A percentile compares a stretch with the other conserved stretches of the same genome.
Conservation (phyloP, 2,329 filamentous ascomycete genomes). For the Fusarium sp. region DNA sequence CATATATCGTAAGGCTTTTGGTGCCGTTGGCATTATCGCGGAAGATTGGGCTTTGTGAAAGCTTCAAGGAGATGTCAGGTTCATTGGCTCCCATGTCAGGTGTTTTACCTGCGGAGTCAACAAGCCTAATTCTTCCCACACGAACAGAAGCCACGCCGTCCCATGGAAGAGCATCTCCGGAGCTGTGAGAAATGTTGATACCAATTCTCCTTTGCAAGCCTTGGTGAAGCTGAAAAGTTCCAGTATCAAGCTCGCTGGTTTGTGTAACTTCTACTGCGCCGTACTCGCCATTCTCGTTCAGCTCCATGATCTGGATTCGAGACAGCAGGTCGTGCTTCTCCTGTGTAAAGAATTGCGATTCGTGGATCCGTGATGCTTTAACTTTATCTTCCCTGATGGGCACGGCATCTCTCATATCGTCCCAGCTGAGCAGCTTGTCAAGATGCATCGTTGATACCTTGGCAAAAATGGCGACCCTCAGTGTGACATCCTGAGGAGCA, state of each 20-base stretch:
- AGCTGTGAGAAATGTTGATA: conserved; percentile 90
- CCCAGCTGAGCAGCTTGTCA: conserved; percentile 97
- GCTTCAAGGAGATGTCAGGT: conserved; percentile 79
- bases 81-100: conserved; percentile 79
- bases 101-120: conserved; percentile 87
- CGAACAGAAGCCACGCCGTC: conserved; percentile 81
- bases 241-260: conserved; percentile 82
- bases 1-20: conserved; percentile 84
- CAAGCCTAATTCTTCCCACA: conserved; percentile 82
- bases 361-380: conserved; percentile 78
- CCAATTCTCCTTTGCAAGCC: conserved; percentile 89
- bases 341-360: conserved; percentile 92
- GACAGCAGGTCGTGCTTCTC: conserved; percentile 95
- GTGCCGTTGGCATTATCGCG: conserved; percentile 91
- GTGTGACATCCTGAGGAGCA: conserved; percentile 73
- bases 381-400: conserved; percentile 63
- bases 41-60: conserved; percentile 81
- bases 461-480: conserved; percentile 92
- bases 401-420: conserved; percentile 90
- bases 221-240: conserved; percentile 94
- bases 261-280: conserved; percentile 93
- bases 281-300: conserved; percentile 91
- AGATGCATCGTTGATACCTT: conserved; percentile 93
- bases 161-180: conserved; percentile 89
- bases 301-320: conserved; percentile 87